Conservation (phyloP, 352 stramenopile species). For the Chrysophaeum taylorii region DNA sequence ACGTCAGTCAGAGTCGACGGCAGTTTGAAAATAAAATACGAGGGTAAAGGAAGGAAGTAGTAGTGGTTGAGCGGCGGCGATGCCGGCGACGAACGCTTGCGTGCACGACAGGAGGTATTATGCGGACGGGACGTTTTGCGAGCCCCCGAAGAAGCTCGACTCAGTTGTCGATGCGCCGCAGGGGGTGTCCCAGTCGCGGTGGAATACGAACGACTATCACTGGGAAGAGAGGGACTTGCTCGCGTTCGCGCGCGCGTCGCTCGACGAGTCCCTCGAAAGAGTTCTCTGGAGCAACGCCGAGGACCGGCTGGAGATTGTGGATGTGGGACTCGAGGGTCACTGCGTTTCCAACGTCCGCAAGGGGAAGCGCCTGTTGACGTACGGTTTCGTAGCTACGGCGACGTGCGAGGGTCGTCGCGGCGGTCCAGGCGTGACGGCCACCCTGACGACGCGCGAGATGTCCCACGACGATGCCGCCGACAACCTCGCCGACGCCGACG, state of each 20-base stretch:
- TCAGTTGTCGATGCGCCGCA: not conserved
- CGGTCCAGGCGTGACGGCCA: not conserved
- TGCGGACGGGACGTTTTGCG: constrained; percentile 7
- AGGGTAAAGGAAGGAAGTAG: no score
- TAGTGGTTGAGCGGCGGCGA: no score
- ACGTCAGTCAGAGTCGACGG: no score
- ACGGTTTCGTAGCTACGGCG: not conserved
- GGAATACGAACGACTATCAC: constrained; percentile 17
- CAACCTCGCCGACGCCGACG: not conserved
- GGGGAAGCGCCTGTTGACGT: not conserved
- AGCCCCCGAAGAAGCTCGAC: constrained; percentile 8
- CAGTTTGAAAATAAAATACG: no score
- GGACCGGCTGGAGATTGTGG: not conserved
- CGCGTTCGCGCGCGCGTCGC: not conserved
- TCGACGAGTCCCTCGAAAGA: no score
- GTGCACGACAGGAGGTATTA: constrained; percentile 10
- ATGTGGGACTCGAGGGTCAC: not conserved
- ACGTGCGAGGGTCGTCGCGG: not conserved
- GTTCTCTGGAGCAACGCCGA: not conserved
- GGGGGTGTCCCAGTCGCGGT: not conserved
- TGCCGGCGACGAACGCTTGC: constrained; percentile 9
- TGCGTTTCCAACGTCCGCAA: constrained; percentile 9
- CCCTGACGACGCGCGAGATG: not conserved
- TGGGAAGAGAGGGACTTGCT: constrained; percentile 9
- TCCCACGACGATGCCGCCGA: not conserved